Evolutionary conservation across 208 protist genomes (phyloP).

Genomic region (Wallacemonas sp.): DNA sequence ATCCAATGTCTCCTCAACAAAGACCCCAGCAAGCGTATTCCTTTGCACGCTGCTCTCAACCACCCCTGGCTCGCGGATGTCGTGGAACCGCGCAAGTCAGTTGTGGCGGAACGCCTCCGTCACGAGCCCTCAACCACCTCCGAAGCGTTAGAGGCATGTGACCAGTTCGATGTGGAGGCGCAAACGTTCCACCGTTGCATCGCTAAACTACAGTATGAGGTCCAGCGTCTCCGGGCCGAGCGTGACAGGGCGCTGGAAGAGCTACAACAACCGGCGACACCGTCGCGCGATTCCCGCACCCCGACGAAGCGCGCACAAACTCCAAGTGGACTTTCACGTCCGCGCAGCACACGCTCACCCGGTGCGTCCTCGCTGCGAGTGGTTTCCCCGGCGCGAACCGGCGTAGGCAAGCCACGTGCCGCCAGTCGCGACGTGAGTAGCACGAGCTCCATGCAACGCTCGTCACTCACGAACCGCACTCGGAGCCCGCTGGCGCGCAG

Average conservation of each 20-base stretch:
- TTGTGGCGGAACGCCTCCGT: conserved; percentile 64
- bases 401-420: conserved; percentile 29
- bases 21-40: conserved; percentile 86
- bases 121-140: conserved; percentile 28
- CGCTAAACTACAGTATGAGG: conserved; percentile 66
- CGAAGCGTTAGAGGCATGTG: conserved; percentile 66
- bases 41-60: conserved; percentile 81
- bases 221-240: conserved; percentile 60
- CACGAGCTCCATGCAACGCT: conserved; percentile 32
- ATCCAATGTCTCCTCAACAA: conserved; percentile 87
- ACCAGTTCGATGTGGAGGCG: conserved; percentile 76
- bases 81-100: conserved; percentile 62
- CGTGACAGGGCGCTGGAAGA: conserved; percentile 38
- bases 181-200: conserved; percentile 72
- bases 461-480: conserved; percentile 50
- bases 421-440: conserved; percentile 53
- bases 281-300: conserved; percentile 36
- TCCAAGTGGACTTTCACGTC: conserved; percentile 47
- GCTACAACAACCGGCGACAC: conserved; percentile 20
- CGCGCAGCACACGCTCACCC: conserved; percentile 39
- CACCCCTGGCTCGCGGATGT: conserved; percentile 90
- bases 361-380: conserved; percentile 36
- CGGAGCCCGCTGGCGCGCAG: conserved; percentile 77
- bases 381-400: conserved; percentile 36
- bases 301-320: conserved; percentile 69